Conservation (phyloP, 768 basidiomycete species). For the Lyophyllum decastes region DNA sequence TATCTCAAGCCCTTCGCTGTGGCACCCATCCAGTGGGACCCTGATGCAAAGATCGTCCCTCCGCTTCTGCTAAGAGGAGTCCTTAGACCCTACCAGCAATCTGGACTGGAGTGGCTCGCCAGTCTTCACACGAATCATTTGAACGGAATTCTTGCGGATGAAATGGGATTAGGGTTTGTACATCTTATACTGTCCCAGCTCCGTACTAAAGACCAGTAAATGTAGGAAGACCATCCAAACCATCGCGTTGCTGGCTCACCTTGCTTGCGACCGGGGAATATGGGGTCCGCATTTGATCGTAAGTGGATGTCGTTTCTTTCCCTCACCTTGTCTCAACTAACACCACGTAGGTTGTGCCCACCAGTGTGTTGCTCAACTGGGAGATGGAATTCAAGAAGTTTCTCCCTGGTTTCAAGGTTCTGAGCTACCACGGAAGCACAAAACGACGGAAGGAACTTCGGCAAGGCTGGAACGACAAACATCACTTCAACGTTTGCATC, state of each 20-base stretch:
- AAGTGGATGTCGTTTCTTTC: slow-evolving; percentile 21
- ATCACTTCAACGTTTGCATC: slow-evolving; percentile 92
- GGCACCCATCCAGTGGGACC: slow-evolving; percentile 69
- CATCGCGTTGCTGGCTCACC: slow-evolving; percentile 89
- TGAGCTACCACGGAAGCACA: slow-evolving; percentile 89
- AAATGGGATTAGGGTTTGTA: slow-evolving; percentile 91
- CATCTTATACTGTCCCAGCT: neutral
- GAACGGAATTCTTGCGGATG: slow-evolving; percentile 87
- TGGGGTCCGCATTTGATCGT: slow-evolving; percentile 93
- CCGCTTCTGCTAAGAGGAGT: slow-evolving; percentile 82
- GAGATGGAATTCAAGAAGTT: slow-evolving; percentile 98
- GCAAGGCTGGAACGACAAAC: slow-evolving; percentile 87
- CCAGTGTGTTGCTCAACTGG: slow-evolving; percentile 95
- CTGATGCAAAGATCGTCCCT: slow-evolving; percentile 56
- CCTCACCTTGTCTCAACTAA: slow-evolving; percentile 17
- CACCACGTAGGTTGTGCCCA: slow-evolving; percentile 72
- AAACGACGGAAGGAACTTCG: slow-evolving; percentile 90
- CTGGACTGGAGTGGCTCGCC: slow-evolving; percentile 93
- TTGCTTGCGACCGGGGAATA: slow-evolving; percentile 87
- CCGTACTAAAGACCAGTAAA: neutral
- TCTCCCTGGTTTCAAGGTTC: slow-evolving; percentile 80
- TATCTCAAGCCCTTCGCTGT: slow-evolving; percentile 74
- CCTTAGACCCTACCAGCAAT: slow-evolving; percentile 90
- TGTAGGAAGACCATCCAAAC: slow-evolving; percentile 94
- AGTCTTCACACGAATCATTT: slow-evolving; percentile 79